Base-by-base conservation (phyloP, 306 rosid species). In the Dalbergia oliveri region DNA sequence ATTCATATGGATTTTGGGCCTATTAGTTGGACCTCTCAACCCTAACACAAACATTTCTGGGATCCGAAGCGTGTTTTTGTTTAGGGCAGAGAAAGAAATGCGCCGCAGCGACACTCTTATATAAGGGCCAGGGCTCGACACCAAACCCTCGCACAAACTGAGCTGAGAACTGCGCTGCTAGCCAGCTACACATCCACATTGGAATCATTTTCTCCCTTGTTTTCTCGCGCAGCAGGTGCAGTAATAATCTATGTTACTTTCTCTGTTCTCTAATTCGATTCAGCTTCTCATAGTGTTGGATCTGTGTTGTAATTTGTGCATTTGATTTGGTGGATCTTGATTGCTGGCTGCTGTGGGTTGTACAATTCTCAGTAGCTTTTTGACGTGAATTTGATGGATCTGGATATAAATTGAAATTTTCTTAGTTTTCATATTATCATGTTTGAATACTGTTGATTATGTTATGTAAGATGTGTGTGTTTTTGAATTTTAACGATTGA, bases 21-120 rank as follows among this genome's bases (percentile, higher is more conserved):
- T 15, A 9, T 11, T 75, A 51, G 79, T 35, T 63, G 49, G 47
- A 45, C 49, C 5, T 31, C 6, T 44, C 12, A 13, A 26, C 4
- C 12, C 53, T 3, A 10, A 6, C 10, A 14, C 4, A 6, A 11
- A n/a, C 31, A 19, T 39, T 21, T 49, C 0, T 18, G 9, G 41
- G 43, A 69, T 66, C 33, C 59, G 10, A 71, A 56, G 64, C 77
- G 43, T 50, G 26, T 60, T 54, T 73, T 79, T 58, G 39, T 39
- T 1, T 6, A 58, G 47, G 76, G 39, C 35, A 21, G 19, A 50
- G 26, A 4, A 23, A 15, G 26, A 44, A 68, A 16, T 0, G 13
- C 53, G 76, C 16, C 14, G 49, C 31, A 12, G 19, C 19, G 7
- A 7, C 14, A n/a, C 26, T 8, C 44, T 3, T 50, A 71, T 79